Conservation (phyloP, 202 grass and related monocot species). For the Panicum hallii region DNA sequence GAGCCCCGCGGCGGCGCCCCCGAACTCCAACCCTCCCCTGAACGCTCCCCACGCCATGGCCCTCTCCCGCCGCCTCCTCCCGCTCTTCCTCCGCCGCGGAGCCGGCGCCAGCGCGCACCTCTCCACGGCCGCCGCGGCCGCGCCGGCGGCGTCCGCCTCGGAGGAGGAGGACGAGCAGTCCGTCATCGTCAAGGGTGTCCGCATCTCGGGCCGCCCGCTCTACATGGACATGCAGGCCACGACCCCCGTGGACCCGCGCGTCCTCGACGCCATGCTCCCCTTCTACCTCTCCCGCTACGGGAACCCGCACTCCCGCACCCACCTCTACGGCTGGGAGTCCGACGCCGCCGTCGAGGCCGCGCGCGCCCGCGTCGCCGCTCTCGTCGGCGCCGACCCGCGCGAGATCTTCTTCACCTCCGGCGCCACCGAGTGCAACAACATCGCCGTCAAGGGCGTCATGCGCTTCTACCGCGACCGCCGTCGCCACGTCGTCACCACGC, state of each 20-base stretch:
- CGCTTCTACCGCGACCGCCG: slow-evolving; percentile 77
- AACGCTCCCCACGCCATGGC: slow-evolving; percentile 58
- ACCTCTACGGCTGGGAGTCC: slow-evolving; percentile 87
- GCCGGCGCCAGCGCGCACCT: slow-evolving; percentile 33
- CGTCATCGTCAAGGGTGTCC: slow-evolving; percentile 71
- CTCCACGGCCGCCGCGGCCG: slow-evolving; percentile 41
- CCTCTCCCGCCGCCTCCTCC: slow-evolving; percentile 54
- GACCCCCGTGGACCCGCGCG: slow-evolving; percentile 75
- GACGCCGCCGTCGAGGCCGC: slow-evolving; percentile 74
- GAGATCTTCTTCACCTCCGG: slow-evolving; percentile 90
- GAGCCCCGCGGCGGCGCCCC: slow-evolving; percentile 28
- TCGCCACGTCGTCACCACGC: slow-evolving; percentile 79
- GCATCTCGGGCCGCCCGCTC: slow-evolving; percentile 73
- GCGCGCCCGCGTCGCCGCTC: slow-evolving; percentile 45
- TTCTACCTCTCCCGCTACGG: slow-evolving; percentile 78
- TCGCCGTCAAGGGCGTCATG: slow-evolving; percentile 79
- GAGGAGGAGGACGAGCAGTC: slow-evolving; percentile 32
- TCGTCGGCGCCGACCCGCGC: slow-evolving; percentile 68
- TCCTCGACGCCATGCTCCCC: slow-evolving; percentile 82
- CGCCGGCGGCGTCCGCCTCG: not conserved
- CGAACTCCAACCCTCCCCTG: slow-evolving; percentile 21
- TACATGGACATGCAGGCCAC: slow-evolving; percentile 90
- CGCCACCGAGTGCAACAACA: slow-evolving; percentile 86
- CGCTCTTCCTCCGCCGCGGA: slow-evolving; percentile 46
- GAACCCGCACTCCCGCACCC: slow-evolving; percentile 84